phyloP scores from a whole-genome alignment of 306 rosid species.

The Sphenostylis stenocarpa region DNA sequence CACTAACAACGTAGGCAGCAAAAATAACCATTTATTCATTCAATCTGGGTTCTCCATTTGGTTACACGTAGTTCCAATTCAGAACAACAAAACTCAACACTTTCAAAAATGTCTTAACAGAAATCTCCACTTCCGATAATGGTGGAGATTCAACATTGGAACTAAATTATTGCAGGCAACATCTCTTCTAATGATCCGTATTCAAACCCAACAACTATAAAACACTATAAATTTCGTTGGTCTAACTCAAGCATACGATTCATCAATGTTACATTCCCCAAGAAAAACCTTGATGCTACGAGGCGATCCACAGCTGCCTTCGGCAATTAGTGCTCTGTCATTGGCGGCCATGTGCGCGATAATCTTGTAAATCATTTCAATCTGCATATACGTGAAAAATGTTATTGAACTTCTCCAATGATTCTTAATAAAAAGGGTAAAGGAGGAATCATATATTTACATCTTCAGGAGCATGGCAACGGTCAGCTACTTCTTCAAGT shows the following conservation, averaged over 20 bases:
- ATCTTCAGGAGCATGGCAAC: conserved; percentile 74
- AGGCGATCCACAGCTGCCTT: conserved; percentile 90
- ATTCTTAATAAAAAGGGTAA: background rate
- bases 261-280: conserved; percentile 77
- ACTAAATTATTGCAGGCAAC: conserved; percentile 35
- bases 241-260: conserved; percentile 48
- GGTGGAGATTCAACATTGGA: conserved; percentile 22
- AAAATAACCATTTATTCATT: background rate
- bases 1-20: background rate
- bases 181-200: conserved; percentile 19
- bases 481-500: conserved; percentile 43
- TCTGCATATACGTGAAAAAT: conserved; percentile 40
- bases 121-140: conserved; percentile 29
- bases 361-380: conserved; percentile 88
- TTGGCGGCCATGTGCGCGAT: conserved; percentile 89
- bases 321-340: conserved; percentile 88
- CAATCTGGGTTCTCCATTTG: background rate
- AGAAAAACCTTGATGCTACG: conserved; percentile 82
- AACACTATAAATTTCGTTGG: background rate
- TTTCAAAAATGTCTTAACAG: conserved; percentile 1
- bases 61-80: background rate
- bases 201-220: background rate
- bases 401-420: background rate
- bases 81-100: conserved; percentile 1
- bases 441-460: conserved; percentile 34